phyloP scores from a whole-genome alignment of 1,284 basidiomycete genomes.

The Rhizoctonia solani region DNA sequence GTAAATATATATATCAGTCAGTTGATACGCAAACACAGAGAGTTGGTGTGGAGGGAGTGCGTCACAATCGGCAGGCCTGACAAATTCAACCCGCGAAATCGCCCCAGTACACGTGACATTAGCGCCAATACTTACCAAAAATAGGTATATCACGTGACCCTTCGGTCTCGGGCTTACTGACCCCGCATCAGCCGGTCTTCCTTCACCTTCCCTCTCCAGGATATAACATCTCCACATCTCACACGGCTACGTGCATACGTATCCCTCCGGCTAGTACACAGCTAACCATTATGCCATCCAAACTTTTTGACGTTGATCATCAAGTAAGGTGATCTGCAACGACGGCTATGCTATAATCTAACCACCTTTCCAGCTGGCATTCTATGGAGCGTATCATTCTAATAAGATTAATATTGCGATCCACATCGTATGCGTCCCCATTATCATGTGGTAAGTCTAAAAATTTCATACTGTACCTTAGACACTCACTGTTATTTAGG shows the following conservation, averaged over 20 bases:
- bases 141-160: no score
- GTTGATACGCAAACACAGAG: no score
- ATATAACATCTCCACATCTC: not conserved
- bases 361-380: constrained; percentile 61
- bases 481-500: constrained; percentile 51
- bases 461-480: constrained; percentile 12
- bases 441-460: constrained; percentile 71
- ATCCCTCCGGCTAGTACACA: not conserved
- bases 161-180: no score
- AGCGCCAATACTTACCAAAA: no score
- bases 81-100: no score
- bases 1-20: no score
- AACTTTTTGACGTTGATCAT: constrained; percentile 41
- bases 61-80: no score
- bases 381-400: constrained; percentile 88
- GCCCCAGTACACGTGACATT: no score
- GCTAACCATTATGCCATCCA: constrained; percentile 28
- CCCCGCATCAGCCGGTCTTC: no score
- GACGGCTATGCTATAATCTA: constrained; percentile 1
- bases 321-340: constrained; percentile 35
- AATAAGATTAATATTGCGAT: constrained; percentile 79
- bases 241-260: constrained; percentile 6
- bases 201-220: no score
- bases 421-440: constrained; percentile 80
- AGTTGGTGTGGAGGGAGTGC: no score